Percentiles rank a stretch among this genome's conserved stretches.
Evolutionary conservation across 108 stramenopile species (phyloP).

Genomic region (Pseudonitzschia pungens): DNA sequence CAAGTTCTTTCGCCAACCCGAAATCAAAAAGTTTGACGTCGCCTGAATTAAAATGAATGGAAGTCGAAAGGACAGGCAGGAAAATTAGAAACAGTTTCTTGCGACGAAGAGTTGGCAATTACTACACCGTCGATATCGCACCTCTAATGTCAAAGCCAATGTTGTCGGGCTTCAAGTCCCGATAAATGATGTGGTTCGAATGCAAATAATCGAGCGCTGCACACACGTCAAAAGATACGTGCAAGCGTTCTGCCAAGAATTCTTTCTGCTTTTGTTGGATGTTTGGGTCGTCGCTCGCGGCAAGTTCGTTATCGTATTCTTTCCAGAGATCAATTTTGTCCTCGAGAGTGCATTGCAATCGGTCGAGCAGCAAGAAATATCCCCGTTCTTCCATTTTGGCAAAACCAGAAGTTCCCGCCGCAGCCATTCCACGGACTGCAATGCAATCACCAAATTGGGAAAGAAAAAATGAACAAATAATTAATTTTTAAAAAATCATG

Average conservation of each 20-base stretch:
- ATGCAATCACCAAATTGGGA: neutral
- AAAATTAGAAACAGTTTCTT: neutral
- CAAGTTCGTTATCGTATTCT: slow-evolving; percentile 39
- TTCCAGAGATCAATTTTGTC: slow-evolving; percentile 52
- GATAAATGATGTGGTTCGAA: slow-evolving; percentile 64
- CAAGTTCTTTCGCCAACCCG: slow-evolving; percentile 60
- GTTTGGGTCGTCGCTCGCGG: neutral
- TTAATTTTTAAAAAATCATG: neutral
- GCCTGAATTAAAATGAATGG: neutral
- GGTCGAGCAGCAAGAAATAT: slow-evolving; percentile 81
- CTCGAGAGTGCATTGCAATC: slow-evolving; percentile 75
- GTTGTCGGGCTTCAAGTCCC: slow-evolving; percentile 77
- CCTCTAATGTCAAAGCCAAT: slow-evolving; percentile 62
- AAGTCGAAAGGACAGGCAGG: neutral
- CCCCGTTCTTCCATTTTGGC: slow-evolving; percentile 53
- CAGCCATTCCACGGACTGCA: slow-evolving; percentile 67
- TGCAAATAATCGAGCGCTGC: slow-evolving; percentile 75
- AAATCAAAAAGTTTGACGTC: slow-evolving; percentile 68
- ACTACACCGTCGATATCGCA: neutral
- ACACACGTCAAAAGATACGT: slow-evolving; percentile 76
- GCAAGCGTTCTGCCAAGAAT: slow-evolving; percentile 58
- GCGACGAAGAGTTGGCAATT: neutral
- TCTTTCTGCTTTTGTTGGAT: slow-evolving; percentile 31
- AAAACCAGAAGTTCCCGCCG: slow-evolving; percentile 67
- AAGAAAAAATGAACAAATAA: neutral